A percentile compares a stretch with the other conserved stretches of the same genome.
phyloP scores from a whole-genome alignment of 148 eudicot genomes.

The Persicaria maculosa region DNA sequence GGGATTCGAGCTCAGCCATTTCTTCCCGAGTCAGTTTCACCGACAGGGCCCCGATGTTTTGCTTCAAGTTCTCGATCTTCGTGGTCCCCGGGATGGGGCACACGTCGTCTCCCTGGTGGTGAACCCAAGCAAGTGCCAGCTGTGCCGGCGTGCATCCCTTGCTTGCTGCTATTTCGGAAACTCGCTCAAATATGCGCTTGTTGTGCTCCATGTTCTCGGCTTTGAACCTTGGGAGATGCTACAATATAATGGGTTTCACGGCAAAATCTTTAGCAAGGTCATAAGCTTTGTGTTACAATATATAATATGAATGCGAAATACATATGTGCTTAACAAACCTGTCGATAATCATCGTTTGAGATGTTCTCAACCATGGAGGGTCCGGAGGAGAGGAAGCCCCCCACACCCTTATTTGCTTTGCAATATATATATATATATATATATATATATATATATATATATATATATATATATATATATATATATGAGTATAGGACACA shows the following conservation, averaged over 20 bases:
- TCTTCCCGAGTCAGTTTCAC: no score
- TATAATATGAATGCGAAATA: no score
- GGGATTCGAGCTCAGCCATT: constrained; percentile 32
- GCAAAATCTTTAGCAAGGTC: background rate
- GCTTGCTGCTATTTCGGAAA: constrained; percentile 24
- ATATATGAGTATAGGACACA: background rate
- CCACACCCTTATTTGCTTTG: background rate
- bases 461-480: no score
- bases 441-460: no score
- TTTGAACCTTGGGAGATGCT: constrained; percentile 31
- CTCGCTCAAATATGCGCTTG: constrained; percentile 28
- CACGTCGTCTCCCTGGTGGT: no score
- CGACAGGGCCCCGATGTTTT: no score
- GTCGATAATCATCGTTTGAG: background rate
- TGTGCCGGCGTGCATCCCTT: constrained; percentile 40
- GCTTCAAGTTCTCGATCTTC: no score
- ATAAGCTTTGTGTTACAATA: background rate
- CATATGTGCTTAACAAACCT: constrained; percentile 7
- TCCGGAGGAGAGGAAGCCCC: background rate
- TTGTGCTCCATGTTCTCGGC: constrained; percentile 34
- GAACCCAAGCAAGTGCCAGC: constrained; percentile 15
- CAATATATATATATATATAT: no score
- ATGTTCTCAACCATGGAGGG: no score
- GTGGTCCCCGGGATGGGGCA: no score
- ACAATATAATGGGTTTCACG: background rate